Evolutionary conservation across 2,329 filamentous ascomycete species (phyloP).

Genomic region (Elsinoe fawcettii): DNA sequence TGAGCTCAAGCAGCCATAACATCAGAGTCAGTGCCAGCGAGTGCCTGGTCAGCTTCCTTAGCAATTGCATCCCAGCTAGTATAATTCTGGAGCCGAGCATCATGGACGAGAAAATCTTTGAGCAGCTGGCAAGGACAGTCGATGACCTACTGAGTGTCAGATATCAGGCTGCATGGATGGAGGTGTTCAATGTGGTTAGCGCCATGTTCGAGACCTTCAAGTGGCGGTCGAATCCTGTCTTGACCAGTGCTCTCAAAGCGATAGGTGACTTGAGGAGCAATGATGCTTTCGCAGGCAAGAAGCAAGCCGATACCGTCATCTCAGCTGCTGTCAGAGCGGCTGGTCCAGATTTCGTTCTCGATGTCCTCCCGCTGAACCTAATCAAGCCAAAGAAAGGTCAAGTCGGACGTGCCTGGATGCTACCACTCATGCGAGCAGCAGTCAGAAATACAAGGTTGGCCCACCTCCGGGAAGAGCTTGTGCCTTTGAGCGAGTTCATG

Average conservation of each 20-base stretch:
- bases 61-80: constrained; percentile 76
- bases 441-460: constrained; percentile 79
- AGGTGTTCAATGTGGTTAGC: constrained; percentile 82
- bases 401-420: constrained; percentile 84
- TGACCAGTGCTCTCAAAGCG: constrained; percentile 65
- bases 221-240: constrained; percentile 75
- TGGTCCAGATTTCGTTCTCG: constrained; percentile 77
- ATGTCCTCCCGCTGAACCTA: constrained; percentile 79
- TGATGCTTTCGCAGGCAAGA: constrained; percentile 85
- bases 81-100: constrained; percentile 83
- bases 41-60: constrained; percentile 86
- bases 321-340: constrained; percentile 82
- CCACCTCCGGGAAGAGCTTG: constrained; percentile 79
- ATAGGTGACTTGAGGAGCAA: constrained; percentile 83
- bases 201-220: constrained; percentile 80
- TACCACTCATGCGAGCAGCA: constrained; percentile 82
- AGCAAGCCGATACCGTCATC: constrained; percentile 85
- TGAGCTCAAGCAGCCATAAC: constrained; percentile 82
- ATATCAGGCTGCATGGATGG: constrained; percentile 89
- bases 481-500: constrained; percentile 82
- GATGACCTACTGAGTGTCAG: constrained; percentile 75
- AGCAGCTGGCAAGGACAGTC: constrained; percentile 67
- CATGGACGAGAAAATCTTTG: constrained; percentile 82
- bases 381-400: constrained; percentile 67
- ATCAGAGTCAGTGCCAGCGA: constrained; percentile 92